A percentile compares a stretch with the other conserved stretches of the same genome.
phyloP scores from a whole-genome alignment of 208 protist species.

The Naegleria gruberi region DNA sequence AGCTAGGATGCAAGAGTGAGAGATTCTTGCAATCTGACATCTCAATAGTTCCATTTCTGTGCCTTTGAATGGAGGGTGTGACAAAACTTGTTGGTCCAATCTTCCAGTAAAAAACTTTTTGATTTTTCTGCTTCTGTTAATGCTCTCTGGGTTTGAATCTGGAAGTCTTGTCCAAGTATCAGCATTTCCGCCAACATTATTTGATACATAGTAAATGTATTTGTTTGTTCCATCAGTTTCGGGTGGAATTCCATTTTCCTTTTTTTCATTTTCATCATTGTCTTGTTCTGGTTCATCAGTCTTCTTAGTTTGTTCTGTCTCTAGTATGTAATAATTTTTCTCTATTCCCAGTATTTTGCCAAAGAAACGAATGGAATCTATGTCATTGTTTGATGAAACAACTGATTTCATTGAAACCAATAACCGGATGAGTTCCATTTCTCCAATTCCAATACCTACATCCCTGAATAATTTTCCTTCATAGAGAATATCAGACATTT shows the following conservation, averaged over 20 bases:
- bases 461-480: background rate
- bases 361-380: conserved; percentile 5
- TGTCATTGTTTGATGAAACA: background rate
- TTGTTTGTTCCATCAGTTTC: background rate
- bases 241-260: background rate
- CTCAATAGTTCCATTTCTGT: background rate
- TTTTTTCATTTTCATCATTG: background rate
- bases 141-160: background rate
- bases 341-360: background rate
- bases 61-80: background rate
- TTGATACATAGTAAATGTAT: conserved; percentile 11
- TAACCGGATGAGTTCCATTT: background rate
- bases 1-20: background rate
- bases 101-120: background rate
- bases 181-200: background rate
- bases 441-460: background rate
- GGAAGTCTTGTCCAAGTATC: background rate
- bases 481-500: conserved; percentile 2
- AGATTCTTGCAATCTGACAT: conserved; percentile 1
- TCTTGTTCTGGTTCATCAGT: background rate
- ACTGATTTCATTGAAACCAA: background rate
- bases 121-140: background rate
- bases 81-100: background rate
- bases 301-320: conserved; percentile 4
- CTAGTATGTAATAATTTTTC: conserved; percentile 12